These are phyloP conservation scores for Aspergillus baeticus DNA, from an alignment of 495 filamentous ascomycete genomes.

Conservation along the genomic window DNA sequence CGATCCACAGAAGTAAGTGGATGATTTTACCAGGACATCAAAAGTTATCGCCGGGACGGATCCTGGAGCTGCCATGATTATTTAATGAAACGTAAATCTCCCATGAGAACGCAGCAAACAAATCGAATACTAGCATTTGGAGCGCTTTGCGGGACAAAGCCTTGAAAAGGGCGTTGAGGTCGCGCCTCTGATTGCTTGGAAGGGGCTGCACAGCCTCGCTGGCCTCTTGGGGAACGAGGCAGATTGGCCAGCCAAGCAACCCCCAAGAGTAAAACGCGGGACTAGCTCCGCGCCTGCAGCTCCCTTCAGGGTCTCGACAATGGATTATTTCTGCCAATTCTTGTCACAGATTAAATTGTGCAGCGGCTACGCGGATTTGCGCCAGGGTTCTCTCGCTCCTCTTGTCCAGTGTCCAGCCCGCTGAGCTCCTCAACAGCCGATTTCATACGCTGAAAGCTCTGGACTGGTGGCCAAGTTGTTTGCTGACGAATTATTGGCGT, in stretches of 20 bases:
- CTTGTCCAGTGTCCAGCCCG: too few species aligned
- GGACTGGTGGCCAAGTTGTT: too few species aligned
- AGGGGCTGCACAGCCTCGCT: conserved; percentile 3
- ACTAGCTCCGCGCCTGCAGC: conserved; percentile 3
- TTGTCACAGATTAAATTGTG: not conserved
- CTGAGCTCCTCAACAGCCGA: too few species aligned
- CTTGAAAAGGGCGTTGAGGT: not conserved
- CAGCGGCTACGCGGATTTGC: not conserved
- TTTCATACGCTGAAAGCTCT: too few species aligned
- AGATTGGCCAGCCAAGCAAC: conserved; percentile 11
- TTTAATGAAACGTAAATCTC: not conserved
- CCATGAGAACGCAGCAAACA: too few species aligned
- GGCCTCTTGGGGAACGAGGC: not conserved
- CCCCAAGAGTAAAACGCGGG: conserved; percentile 2
- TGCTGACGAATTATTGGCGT: too few species aligned
- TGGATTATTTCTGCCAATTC: not conserved
- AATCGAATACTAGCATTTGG: too few species aligned
- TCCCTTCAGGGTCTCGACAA: conserved; percentile 3
- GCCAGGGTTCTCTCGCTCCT: not conserved
- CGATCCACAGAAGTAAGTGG: not conserved
- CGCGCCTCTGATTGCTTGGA: not conserved
- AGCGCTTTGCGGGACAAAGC: not conserved
- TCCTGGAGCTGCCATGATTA: not conserved
- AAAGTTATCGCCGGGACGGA: conserved; percentile 17
- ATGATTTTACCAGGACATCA: conserved; percentile 11